Conservation (phyloP, 176 grass and related monocot species). For the Aegilops speltoides region DNA sequence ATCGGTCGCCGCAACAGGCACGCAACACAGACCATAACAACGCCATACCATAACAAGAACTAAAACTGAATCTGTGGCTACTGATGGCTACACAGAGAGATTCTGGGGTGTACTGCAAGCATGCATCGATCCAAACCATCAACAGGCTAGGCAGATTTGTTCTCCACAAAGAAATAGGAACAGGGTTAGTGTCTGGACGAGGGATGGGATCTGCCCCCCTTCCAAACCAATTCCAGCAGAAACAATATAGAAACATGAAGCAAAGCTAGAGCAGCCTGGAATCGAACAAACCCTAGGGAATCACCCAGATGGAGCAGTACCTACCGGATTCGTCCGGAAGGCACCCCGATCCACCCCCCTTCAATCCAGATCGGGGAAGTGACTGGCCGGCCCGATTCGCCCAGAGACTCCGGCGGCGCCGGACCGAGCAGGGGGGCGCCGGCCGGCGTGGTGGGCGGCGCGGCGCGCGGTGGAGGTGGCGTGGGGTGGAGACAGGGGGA, state of each 20-base stretch:
- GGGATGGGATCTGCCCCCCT: background rate
- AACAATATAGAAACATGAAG: background rate
- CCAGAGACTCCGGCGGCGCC: too few relatives aligned
- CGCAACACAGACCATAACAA: background rate
- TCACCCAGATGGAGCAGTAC: background rate
- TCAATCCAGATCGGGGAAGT: background rate
- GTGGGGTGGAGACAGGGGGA: background rate
- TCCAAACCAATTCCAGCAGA: background rate
- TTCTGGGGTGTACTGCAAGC: too few relatives aligned
- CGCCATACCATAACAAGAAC: background rate
- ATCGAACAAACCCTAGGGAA: background rate
- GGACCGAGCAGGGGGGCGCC: too few relatives aligned
- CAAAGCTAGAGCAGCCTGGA: background rate
- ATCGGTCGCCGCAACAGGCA: background rate
- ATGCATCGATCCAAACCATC: background rate
- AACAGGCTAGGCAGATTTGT: background rate
- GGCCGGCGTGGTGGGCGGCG: too few relatives aligned
- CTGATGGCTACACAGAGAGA: background rate
- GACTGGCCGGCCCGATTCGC: background rate
- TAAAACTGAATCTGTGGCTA: background rate
- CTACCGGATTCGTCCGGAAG: background rate
- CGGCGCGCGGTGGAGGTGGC: background rate
- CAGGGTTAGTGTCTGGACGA: background rate
- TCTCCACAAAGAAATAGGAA: background rate
- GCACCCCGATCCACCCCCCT: background rate